Evolutionary conservation across 1,284 basidiomycete species (phyloP), one percentile per base, ranked within the genome.

Genomic region (Trametes pubescens): DNA sequence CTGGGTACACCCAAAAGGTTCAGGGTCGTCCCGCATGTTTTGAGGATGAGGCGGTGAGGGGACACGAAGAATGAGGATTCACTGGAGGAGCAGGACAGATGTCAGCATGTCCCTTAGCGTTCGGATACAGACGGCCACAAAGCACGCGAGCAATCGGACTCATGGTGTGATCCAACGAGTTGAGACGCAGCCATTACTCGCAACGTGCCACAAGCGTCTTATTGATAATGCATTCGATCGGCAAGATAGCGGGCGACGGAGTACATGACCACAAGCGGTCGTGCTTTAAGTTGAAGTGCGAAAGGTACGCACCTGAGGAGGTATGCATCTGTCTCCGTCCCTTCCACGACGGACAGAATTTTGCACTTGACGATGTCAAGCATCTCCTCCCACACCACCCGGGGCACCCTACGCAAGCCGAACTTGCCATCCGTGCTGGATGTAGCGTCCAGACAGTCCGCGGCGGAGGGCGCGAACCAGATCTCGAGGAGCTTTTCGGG

Each of bases 21-120:
- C 64, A 99, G 91, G 11, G 98, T 99, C 1, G 98, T 99, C 18
- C 98, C 98, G 77, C 98, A 99, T 11, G 98, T 99, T 82, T 99
- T 99, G 74, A 99, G 87, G 72, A 99, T 99, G 69, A 99, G 84
- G 69, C 96, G 92, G 81, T 99, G 96, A 2, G 97, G 90, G 53
- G 93, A 96, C 65, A 99, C 90, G 75, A 99, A 98, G 71, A 99
- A 86, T 53, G 96, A 98, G 0, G 96, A 99, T 86, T 99, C 98
- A 81, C 97, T 99, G 76, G 10, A 32, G 24, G 11, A 48, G 35
- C 7, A 40, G 10, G 8, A 7, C 9, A 9, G 1, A 4, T 48
- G 43, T 57, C n/a, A 57, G 55, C 34, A 34, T 56, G 2, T 10
- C 10, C 13, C 22, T 16, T 32, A 48, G 6, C 9, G 21, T 10